These are phyloP conservation scores for Candida railenensis DNA, from an alignment of 805 yeast species.

Conservation along the genomic window DNA sequence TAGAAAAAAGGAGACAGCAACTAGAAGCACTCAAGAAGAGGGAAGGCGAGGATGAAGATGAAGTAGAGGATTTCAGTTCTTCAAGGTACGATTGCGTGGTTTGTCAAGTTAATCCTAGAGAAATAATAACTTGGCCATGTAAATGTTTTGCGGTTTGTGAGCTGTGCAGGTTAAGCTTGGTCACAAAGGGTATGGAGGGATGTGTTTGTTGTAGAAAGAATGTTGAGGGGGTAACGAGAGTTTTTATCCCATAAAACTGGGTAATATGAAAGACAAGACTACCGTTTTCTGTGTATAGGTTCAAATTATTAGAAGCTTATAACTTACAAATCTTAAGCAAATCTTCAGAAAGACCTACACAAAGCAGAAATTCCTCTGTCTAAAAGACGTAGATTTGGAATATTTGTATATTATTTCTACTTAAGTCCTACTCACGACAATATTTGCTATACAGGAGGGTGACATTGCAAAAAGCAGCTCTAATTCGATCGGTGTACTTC, in stretches of 20 bases:
- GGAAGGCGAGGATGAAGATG: constrained; percentile 11
- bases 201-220: constrained; percentile 83
- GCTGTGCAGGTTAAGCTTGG: constrained; percentile 71
- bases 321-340: no score
- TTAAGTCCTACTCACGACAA: no score
- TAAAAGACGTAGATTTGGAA: no score
- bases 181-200: constrained; percentile 66
- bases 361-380: no score
- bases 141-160: constrained; percentile 88
- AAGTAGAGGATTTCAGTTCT: constrained; percentile 27
- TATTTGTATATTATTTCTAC: no score
- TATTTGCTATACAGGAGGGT: no score
- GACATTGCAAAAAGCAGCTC: no score
- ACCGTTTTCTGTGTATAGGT: no score
- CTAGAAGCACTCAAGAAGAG: background rate
- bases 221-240: constrained; percentile 65
- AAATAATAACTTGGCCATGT: constrained; percentile 90
- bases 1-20: background rate
- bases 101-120: constrained; percentile 73
- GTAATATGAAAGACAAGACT: background rate
- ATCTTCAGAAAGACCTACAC: no score
- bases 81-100: constrained; percentile 63
- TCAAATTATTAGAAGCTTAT: no score
- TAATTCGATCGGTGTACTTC: no score
- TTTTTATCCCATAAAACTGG: constrained; percentile 50